Evolutionary conservation across 164 flowering plant species (phyloP), one percentile per base, ranked within the genome.

Genomic region (Euptelea pleiosperma): DNA sequence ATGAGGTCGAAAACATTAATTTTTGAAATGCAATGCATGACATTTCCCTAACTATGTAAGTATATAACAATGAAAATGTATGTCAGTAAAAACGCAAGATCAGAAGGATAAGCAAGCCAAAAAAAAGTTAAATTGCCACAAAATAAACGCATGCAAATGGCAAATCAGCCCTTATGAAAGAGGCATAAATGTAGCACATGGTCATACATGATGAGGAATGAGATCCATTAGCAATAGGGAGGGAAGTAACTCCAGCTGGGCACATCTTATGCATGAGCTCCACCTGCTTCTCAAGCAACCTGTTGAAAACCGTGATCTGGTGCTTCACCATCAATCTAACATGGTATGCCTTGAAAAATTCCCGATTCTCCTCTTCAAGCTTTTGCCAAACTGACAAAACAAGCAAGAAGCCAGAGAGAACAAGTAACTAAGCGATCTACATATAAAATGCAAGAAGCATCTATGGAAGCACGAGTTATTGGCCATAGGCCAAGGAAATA

Each of bases 341-440:
- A 71, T 79, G 78, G 64, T 89, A 89, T 25, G 84, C 87, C 71
- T 74, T 70, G 69, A 89, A 89, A 73, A 89, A 89, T 35, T 86
- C 96, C 36, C 62, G 73, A 63, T 89, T 89, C 62, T 86, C 89
- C 60, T 84, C 82, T 72, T 84, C 96, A 54, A 89, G 93, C 73
- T 78, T 81, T 65, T 81, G 86, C 96, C 93, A 89, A 57, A 89
- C 96, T 89, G n/a, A n/a, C n/a, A n/a, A n/a, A n/a, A n/a, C n/a
- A n/a, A n/a, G n/a, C n/a, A n/a, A n/a, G n/a, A n/a, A n/a, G n/a
- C n/a, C n/a, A n/a, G n/a, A n/a, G 71, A 37, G 60, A 62, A 44
- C 44, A 19, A 69, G 26, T 10, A 45, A 36, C 37, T 43, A 30
- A 9, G 42, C 26, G 8, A 53, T 19, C 15, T n/a, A n/a, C n/a